Conservation (phyloP, 2,329 filamentous ascomycete genomes). For the Pestalotiopsis sp. region DNA sequence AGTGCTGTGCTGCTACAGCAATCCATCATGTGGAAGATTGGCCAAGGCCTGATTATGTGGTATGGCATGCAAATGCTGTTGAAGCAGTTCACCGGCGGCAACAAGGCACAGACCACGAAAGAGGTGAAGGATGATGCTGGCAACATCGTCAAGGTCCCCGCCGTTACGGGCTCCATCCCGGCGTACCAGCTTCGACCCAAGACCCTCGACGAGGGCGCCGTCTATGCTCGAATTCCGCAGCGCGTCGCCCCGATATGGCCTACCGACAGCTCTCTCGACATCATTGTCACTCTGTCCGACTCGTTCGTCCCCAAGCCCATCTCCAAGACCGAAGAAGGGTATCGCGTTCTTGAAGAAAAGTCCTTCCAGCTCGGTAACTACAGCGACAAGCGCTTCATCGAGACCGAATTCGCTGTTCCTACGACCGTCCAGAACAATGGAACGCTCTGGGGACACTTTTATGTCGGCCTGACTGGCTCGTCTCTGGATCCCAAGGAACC, state of each 20-base stretch:
- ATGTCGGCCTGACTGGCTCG: constrained; percentile 75
- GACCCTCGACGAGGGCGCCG: constrained; percentile 59
- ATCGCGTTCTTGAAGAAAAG: constrained; percentile 77
- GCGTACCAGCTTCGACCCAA: constrained; percentile 67
- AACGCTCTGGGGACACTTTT: constrained; percentile 94
- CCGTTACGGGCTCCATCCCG: constrained; percentile 60
- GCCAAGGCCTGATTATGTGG: constrained; percentile 57
- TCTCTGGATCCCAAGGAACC: constrained; percentile 74
- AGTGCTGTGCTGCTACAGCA: constrained; percentile 15
- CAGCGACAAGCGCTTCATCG: constrained; percentile 75
- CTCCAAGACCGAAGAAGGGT: constrained; percentile 64
- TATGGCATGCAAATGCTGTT: constrained; percentile 61
- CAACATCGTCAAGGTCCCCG: constrained; percentile 53
- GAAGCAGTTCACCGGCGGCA: constrained; percentile 52
- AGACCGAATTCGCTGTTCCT: constrained; percentile 78
- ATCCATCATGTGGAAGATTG: constrained; percentile 47
- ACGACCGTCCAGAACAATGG: constrained; percentile 84
- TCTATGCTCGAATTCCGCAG: constrained; percentile 67
- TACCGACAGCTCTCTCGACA: constrained; percentile 74
- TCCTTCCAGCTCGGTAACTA: constrained; percentile 78
- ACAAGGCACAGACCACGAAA: constrained; percentile 48
- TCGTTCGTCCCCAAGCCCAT: constrained; percentile 71
- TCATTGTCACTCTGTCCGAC: constrained; percentile 81
- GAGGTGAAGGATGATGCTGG: constrained; percentile 53
- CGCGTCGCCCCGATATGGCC: constrained; percentile 88